Evolutionary conservation across 2,329 filamentous ascomycete genomes (phyloP), one percentile per base, ranked within the genome.

Genomic region (Phaeosphaeria sp.): DNA sequence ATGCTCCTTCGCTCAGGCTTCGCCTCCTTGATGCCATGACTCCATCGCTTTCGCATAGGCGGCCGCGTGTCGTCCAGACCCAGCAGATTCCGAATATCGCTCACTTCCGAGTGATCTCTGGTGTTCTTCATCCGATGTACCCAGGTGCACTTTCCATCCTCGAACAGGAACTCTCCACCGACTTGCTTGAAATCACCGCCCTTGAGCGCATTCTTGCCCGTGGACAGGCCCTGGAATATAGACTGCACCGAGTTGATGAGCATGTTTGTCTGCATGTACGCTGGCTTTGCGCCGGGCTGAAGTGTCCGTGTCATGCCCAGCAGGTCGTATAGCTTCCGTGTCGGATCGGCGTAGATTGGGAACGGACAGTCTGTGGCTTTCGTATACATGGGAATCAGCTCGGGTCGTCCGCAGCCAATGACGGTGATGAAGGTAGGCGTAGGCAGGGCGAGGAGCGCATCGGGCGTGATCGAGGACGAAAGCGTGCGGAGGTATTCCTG

Each of bases 121-220:
- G 91, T 94, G 56, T 86, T 91, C 71, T 82, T 83, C 91, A 96
- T 96, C 25, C 91, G 83, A 77, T 94, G 91, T 67, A 89, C 93
- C 91, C 92, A 96, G 1, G 86, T 88, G 25, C 91, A 84, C 53
- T 79, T 80, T 77, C 90, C 90, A 68, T 85, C 81, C 68, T 91
- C 88, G 63, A 92, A 92, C n/a, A 93, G 74, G 60, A 93, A 91
- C 78, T 93, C 91, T 11, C 91, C 91, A 22, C 91, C 90, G 2
- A 91, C 87, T 77, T 92, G 89, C 51, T 83, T 81, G 70, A 85
- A 81, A 70, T 91, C 84, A 2, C 91, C 90, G 20, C 84, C 86
- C 73, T 87, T 88, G 58, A 86, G 78, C 5, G 83, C 86, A 49
- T 89, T 88, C 7, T 73, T 79, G 17, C 82, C 82, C 1, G 89